Evolutionary conservation across 2,329 filamentous ascomycete species (phyloP).

Genomic region (Aureobasidium sp.): DNA sequence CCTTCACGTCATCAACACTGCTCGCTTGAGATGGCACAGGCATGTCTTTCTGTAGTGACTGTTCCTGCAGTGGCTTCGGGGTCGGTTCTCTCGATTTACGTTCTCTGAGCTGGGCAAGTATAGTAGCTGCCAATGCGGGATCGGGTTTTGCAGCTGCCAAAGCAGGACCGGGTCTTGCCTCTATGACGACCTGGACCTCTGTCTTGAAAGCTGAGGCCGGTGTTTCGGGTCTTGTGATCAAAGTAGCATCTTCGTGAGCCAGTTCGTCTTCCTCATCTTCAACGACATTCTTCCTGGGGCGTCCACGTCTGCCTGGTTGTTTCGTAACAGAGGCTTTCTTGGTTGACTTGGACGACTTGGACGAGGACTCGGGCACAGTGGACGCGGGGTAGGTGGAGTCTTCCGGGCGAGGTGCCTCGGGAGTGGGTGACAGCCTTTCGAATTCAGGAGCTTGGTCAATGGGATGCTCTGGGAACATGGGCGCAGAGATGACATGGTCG

Average conservation of each 20-base stretch:
- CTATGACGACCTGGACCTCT: slow-evolving; percentile 7
- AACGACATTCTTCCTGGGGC: background rate
- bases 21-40: background rate
- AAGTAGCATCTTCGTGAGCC: background rate
- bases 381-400: background rate
- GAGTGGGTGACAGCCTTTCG: background rate
- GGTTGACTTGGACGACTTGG: background rate
- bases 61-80: background rate
- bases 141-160: slow-evolving; percentile 1
- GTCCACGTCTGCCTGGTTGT: background rate
- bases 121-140: background rate
- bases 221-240: background rate
- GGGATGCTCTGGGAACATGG: background rate
- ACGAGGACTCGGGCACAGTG: background rate
- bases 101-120: background rate
- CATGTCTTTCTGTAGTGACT: background rate
- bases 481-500: background rate
- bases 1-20: background rate
- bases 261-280: slow-evolving; percentile 3
- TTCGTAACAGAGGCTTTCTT: background rate
- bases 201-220: background rate
- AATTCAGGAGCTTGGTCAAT: slow-evolving; percentile 1
- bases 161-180: background rate
- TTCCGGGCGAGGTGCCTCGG: background rate
- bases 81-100: background rate